phyloP scores from a whole-genome alignment of 768 basidiomycete species.

The Psilocybe subaeruginosa region DNA sequence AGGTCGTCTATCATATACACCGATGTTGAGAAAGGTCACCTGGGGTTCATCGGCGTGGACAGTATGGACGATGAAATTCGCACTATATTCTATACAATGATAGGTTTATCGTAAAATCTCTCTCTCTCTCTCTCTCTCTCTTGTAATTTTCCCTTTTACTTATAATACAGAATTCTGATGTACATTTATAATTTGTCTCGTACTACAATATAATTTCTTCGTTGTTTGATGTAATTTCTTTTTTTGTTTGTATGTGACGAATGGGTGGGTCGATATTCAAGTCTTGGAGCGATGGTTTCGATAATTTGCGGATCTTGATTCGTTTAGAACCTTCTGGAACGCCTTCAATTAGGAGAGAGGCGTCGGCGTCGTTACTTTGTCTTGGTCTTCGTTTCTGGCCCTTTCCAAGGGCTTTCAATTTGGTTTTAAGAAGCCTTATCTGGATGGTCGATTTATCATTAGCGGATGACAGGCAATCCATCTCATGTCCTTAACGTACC shows the following conservation, averaged over 20 bases:
- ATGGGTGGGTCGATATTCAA: neutral
- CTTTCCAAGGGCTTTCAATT: conserved; percentile 1
- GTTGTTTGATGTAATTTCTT: neutral
- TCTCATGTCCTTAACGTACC: neutral
- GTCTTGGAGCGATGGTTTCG: neutral
- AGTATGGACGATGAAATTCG: conserved; percentile 31
- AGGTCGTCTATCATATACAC: conserved; percentile 27
- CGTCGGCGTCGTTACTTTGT: neutral
- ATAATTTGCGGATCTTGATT: neutral
- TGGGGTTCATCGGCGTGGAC: conserved; percentile 40
- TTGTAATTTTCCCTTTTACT: neutral
- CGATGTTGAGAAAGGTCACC: conserved; percentile 35
- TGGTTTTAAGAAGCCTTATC: conserved; percentile 1
- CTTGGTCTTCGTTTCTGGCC: neutral
- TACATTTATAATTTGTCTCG: neutral
- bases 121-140: neutral
- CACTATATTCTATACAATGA: conserved; percentile 37
- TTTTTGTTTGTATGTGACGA: neutral
- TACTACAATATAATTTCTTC: neutral
- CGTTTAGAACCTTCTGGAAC: neutral
- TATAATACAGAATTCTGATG: neutral
- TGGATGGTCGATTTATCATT: neutral
- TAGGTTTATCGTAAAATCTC: conserved; percentile 22
- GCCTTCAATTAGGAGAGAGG: neutral
- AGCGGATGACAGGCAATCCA: neutral